A percentile compares a stretch with the other conserved stretches of the same genome.
phyloP scores from a whole-genome alignment of 2,329 filamentous ascomycete genomes.

The Alternaria triticimaculans region DNA sequence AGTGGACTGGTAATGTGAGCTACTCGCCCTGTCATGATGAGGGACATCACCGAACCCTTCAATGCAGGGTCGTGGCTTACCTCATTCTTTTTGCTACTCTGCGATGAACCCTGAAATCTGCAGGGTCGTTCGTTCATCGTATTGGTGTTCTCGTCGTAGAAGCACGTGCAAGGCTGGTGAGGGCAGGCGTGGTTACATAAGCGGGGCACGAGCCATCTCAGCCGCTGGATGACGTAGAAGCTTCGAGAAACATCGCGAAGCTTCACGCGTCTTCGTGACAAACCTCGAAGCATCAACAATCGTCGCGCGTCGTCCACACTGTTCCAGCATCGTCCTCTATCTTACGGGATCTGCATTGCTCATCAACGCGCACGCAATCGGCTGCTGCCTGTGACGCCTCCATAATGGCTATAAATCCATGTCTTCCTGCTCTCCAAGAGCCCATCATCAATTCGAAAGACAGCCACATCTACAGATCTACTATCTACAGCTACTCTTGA shows the following conservation, averaged over 20 bases:
- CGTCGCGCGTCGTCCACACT: conserved; percentile 23
- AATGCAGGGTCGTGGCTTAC: accelerated
- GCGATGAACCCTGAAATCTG: accelerated
- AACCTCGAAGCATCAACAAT: conserved; percentile 35
- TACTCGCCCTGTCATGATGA: not conserved
- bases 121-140: not conserved
- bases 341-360: conserved; percentile 38
- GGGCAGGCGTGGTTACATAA: conserved; percentile 30
- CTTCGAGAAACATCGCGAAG: conserved; percentile 35
- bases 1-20: not conserved
- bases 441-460: conserved; percentile 38
- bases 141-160: not conserved
- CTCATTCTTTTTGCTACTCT: accelerated
- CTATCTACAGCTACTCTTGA: conserved; percentile 25
- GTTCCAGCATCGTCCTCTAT: conserved; percentile 36
- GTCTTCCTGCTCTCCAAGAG: conserved; percentile 12
- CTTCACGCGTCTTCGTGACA: conserved; percentile 28
- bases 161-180: not conserved
- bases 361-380: conserved; percentile 33
- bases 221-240: conserved; percentile 16
- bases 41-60: not conserved
- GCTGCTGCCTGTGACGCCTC: conserved; percentile 32
- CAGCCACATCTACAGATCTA: conserved; percentile 29
- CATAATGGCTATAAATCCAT: conserved; percentile 44
- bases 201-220: conserved; percentile 3